Evolutionary conservation across 2,329 filamentous ascomycete species (phyloP).

Genomic region (Teratosphaeria destructans): DNA sequence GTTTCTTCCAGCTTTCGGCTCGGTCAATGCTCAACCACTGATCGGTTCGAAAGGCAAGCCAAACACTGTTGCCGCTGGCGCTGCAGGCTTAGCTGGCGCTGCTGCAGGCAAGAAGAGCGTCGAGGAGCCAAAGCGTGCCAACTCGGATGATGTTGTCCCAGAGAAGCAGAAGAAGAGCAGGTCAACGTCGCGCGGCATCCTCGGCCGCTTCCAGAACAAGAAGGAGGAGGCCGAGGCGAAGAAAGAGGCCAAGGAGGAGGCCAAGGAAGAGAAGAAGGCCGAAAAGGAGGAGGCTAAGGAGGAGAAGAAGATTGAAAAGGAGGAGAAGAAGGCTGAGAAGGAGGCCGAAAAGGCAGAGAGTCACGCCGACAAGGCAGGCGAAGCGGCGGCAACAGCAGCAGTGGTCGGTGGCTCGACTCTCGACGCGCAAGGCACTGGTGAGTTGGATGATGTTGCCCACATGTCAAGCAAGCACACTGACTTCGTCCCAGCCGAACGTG

Average conservation of each 20-base stretch:
- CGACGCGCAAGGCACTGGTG: conserved; percentile 15
- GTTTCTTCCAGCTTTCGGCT: conserved; percentile 19
- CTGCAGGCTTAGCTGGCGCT: conserved; percentile 15
- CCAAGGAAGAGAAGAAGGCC: conserved; percentile 28
- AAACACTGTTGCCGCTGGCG: conserved; percentile 18
- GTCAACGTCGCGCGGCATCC: conserved; percentile 47
- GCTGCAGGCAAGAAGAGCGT: conserved; percentile 38
- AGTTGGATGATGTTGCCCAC: neutral
- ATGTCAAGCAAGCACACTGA: conserved; percentile 11
- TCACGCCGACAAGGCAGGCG: conserved; percentile 19
- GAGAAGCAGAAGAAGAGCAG: conserved; percentile 49
- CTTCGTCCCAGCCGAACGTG: conserved; percentile 15
- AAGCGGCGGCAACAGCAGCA: conserved; percentile 18
- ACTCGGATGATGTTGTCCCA: conserved; percentile 24
- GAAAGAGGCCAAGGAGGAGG: conserved; percentile 31
- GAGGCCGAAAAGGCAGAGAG: conserved; percentile 29
- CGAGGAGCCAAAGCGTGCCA: conserved; percentile 32
- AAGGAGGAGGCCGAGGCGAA: conserved; percentile 43
- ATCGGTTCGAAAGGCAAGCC: conserved; percentile 17
- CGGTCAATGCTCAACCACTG: neutral
- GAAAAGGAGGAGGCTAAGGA: conserved; percentile 31
- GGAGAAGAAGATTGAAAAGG: conserved; percentile 17
- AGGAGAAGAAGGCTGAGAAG: conserved; percentile 30
- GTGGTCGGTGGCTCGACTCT: conserved; percentile 20
- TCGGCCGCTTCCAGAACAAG: conserved; percentile 49